Evolutionary conservation across 2,329 filamentous ascomycete genomes (phyloP).

Genomic region (Aureobasidium sp.): DNA sequence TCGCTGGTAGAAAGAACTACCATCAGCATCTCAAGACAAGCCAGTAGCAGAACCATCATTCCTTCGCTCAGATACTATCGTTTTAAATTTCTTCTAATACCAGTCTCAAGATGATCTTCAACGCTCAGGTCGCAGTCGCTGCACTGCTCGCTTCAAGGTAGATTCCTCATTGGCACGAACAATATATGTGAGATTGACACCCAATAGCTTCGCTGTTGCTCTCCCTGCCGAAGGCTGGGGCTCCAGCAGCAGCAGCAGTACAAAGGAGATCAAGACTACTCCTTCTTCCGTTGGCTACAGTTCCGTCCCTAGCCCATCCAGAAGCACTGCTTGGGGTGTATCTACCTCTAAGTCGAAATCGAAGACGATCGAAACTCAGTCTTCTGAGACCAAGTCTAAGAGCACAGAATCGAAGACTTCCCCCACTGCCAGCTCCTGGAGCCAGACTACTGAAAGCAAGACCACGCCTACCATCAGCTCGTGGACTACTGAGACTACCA

Average conservation of each 20-base stretch:
- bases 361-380: not conserved
- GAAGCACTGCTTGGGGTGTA: not conserved
- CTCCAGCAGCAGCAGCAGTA: not conserved
- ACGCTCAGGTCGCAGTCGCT: constrained; percentile 8
- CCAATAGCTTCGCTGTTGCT: not conserved
- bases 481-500: not conserved
- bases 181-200: not conserved
- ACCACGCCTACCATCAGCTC: not conserved
- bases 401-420: not conserved
- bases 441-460: not conserved
- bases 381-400: not conserved
- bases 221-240: not conserved
- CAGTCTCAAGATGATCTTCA: constrained; percentile 12
- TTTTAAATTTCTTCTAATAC: not conserved
- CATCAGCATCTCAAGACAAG: not conserved
- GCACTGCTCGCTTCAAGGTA: constrained; percentile 11
- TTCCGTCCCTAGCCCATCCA: not conserved
- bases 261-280: not conserved
- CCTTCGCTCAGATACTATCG: constrained; percentile 7
- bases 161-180: no score
- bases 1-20: not conserved
- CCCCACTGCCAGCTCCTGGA: not conserved
- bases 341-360: not conserved
- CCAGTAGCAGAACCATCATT: constrained; percentile 2
- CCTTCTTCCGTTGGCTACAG: constrained; percentile 5